phyloP scores from a whole-genome alignment of 441 rosid genomes.

The Erysimum cheiri region DNA sequence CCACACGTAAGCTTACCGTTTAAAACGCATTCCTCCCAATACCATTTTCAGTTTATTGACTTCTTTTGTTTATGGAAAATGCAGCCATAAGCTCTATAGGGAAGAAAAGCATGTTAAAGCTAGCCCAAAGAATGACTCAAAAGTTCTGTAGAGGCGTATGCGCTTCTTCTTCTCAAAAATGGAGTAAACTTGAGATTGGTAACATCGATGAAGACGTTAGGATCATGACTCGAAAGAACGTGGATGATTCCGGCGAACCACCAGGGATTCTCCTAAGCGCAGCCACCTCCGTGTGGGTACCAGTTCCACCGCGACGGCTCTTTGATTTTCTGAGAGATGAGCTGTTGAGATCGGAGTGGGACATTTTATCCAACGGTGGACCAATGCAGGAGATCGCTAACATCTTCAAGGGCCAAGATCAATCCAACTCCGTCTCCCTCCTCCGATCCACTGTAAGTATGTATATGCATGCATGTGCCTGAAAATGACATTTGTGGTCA shows the following conservation, averaged over 20 bases:
- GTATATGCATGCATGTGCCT: conserved; percentile 14
- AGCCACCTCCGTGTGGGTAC: conserved; percentile 85
- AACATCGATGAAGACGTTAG: conserved; percentile 70
- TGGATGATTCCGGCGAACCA: conserved; percentile 80
- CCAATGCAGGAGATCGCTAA: conserved; percentile 83
- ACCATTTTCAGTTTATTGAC: not conserved
- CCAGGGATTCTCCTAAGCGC: conserved; percentile 79
- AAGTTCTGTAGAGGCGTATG: conserved; percentile 80
- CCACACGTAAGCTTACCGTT: conserved; percentile 50
- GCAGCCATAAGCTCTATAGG: conserved; percentile 61
- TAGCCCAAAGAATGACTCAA: conserved; percentile 76
- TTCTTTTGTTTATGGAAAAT: not conserved
- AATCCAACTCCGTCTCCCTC: conserved; percentile 80
- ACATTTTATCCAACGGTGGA: conserved; percentile 73
- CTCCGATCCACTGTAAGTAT: conserved; percentile 64
- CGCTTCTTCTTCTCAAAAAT: conserved; percentile 64
- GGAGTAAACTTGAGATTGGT: conserved; percentile 69
- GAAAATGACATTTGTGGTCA: conserved; percentile 28
- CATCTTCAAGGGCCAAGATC: conserved; percentile 77
- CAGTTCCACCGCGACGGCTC: conserved; percentile 56
- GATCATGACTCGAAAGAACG: conserved; percentile 71
- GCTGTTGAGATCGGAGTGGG: conserved; percentile 78
- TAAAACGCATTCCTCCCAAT: not conserved
- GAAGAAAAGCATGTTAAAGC: conserved; percentile 71
- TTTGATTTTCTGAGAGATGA: conserved; percentile 78